A percentile compares a stretch with the other conserved stretches of the same genome.
phyloP scores from a whole-genome alignment of 2,329 filamentous ascomycete genomes.

The Ceratocystis albifundus region DNA sequence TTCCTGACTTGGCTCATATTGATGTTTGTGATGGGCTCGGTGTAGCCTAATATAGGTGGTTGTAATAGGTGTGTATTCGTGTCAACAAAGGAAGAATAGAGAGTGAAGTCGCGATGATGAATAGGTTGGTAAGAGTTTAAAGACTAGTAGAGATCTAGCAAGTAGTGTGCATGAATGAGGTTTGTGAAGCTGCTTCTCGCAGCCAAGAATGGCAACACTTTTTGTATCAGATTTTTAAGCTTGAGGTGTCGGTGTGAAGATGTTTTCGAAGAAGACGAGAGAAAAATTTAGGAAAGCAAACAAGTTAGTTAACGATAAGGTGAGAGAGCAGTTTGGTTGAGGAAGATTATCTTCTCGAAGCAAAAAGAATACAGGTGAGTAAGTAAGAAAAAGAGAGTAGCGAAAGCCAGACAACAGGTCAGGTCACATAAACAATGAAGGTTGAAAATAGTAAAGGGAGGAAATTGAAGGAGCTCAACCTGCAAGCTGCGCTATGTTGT shows the following conservation, averaged over 20 bases:
- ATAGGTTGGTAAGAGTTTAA: not conserved
- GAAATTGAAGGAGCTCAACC: conserved; percentile 9
- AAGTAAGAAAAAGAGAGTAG: not conserved
- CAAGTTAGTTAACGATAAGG: not conserved
- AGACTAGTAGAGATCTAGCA: not conserved
- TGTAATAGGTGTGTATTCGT: not conserved
- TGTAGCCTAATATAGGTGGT: conserved; percentile 8
- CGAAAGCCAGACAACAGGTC: not conserved
- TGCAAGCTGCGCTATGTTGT: not conserved
- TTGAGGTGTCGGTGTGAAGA: not conserved
- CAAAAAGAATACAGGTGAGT: not conserved
- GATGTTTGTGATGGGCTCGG: conserved; percentile 27
- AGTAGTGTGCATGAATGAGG: not conserved
- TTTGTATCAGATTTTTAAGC: not conserved
- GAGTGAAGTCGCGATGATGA: not conserved
- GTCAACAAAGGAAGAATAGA: not conserved
- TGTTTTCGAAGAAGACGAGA: not conserved
- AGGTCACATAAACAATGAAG: not conserved
- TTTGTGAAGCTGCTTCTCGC: not conserved
- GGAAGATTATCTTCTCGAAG: not conserved
- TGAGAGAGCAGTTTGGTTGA: not conserved
- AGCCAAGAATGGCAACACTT: not conserved
- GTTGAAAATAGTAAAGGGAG: conserved; percentile 10
- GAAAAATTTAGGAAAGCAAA: not conserved
- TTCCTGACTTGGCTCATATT: conserved; percentile 59